Evolutionary conservation across 2,329 filamentous ascomycete genomes (phyloP).

Genomic region (Pyrenophora graminea): DNA sequence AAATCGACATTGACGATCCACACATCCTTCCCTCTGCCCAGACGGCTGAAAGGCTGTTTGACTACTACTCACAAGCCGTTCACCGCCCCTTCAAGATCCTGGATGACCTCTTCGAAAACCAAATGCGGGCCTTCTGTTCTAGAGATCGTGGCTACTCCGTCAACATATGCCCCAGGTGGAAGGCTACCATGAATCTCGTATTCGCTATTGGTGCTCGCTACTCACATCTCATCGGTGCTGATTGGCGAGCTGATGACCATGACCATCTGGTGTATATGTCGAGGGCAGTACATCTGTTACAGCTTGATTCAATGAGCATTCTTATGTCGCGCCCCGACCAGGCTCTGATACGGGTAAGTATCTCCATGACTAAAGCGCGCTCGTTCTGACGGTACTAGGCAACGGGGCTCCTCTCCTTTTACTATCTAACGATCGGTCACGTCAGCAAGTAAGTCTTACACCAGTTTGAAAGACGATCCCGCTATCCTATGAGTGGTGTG

Average conservation of each 20-base stretch:
- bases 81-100: conserved; percentile 31
- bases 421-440: conserved; percentile 45
- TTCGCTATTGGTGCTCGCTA: conserved; percentile 47
- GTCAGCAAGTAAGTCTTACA: conserved; percentile 39
- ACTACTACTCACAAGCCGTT: conserved; percentile 36
- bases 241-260: conserved; percentile 21
- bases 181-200: conserved; percentile 44
- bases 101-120: conserved; percentile 9
- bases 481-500: conserved; percentile 5
- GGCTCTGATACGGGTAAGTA: conserved; percentile 17
- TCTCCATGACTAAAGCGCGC: not conserved
- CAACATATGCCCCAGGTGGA: conserved; percentile 28
- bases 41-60: conserved; percentile 31
- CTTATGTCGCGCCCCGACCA: conserved; percentile 30
- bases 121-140: conserved; percentile 7
- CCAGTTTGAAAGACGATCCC: too few species aligned
- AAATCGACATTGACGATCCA: conserved; percentile 20
- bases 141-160: not conserved
- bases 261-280: conserved; percentile 44
- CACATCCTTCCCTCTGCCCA: conserved; percentile 32
- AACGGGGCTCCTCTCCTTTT: conserved; percentile 42
- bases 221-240: conserved; percentile 31
- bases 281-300: conserved; percentile 19
- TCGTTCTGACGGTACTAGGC: conserved; percentile 28
- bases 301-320: conserved; percentile 26